Conservation (phyloP, 176 grass and related monocot species). For the Calamus simplicifolius region DNA sequence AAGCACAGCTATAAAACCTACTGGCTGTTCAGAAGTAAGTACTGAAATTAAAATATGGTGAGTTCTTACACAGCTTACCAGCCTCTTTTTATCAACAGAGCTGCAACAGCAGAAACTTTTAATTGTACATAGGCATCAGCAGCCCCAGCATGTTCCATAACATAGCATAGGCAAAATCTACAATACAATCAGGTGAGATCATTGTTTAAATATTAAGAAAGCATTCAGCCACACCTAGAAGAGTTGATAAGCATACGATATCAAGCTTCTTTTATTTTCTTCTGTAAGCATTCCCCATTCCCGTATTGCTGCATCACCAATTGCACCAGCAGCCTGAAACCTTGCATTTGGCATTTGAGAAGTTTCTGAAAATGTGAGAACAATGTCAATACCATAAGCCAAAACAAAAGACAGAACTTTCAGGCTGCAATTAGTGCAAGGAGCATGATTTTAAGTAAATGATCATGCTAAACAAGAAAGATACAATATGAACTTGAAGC, state of each 20-base stretch:
- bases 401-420: neutral
- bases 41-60: no score
- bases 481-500: neutral
- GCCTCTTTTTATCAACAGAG: constrained; percentile 87
- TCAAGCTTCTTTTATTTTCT: constrained; percentile 85
- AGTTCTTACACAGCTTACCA: constrained; percentile 41
- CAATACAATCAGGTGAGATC: neutral
- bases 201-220: neutral
- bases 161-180: constrained; percentile 84
- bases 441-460: neutral
- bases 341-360: constrained; percentile 76
- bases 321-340: constrained; percentile 93
- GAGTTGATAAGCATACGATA: constrained; percentile 39
- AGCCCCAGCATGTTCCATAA: constrained; percentile 80
- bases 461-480: no score
- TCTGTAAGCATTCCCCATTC: constrained; percentile 93
- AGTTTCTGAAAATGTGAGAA: constrained; percentile 44
- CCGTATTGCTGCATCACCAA: constrained; percentile 94
- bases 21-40: no score
- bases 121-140: constrained; percentile 77
- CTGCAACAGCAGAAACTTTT: constrained; percentile 84
- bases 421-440: neutral
- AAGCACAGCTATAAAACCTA: no score
- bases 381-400: no score
- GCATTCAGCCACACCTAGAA: neutral